Evolutionary conservation across 495 filamentous ascomycete genomes (phyloP).

Genomic region (Penicillium flavigenum): DNA sequence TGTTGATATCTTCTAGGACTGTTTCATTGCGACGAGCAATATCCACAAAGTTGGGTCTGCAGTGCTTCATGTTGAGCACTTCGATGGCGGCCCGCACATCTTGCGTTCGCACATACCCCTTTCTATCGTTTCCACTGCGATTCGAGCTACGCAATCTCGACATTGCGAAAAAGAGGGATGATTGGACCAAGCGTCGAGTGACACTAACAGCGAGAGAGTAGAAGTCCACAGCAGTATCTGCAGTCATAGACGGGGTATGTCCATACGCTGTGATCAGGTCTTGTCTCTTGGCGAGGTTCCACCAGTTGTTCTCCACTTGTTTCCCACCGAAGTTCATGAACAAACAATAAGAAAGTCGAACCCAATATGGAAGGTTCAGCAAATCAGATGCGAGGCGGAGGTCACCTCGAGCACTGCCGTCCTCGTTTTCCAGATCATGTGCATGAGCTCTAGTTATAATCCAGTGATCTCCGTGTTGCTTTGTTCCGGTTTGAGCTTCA

Average conservation of each 20-base stretch:
- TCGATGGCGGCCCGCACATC: slow-evolving; percentile 69
- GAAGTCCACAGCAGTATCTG: slow-evolving; percentile 71
- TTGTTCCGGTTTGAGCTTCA: slow-evolving; percentile 54
- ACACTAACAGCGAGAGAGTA: slow-evolving; percentile 64
- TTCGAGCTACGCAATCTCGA: slow-evolving; percentile 51
- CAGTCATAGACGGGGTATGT: slow-evolving; percentile 62
- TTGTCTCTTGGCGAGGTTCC: slow-evolving; percentile 38
- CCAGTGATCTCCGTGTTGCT: slow-evolving; percentile 57
- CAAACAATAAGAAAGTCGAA: slow-evolving; percentile 60
- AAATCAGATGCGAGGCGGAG: slow-evolving; percentile 54
- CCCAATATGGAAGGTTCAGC: slow-evolving; percentile 59
- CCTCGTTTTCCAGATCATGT: slow-evolving; percentile 18
- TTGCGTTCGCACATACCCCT: slow-evolving; percentile 44
- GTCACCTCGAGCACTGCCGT: slow-evolving; percentile 26
- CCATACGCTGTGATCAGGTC: slow-evolving; percentile 10
- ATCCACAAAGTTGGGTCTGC: slow-evolving; percentile 54
- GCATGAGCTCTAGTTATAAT: slow-evolving; percentile 46
- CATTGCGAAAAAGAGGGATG: slow-evolving; percentile 64
- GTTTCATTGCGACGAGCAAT: slow-evolving; percentile 60
- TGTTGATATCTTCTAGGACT: slow-evolving; percentile 49
- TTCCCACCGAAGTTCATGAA: slow-evolving; percentile 74
- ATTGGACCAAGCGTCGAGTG: slow-evolving; percentile 66
- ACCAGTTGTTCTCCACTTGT: slow-evolving; percentile 64
- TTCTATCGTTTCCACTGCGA: slow-evolving; percentile 32
- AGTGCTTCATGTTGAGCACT: slow-evolving; percentile 41